Percentiles rank a stretch among this genome's conserved stretches.
Evolutionary conservation across 164 flowering plant genomes (phyloP).

Genomic region (grape (Vitis vinifera)): ASM3070453v1 NC_081810.1:5053001-5053500

Average conservation of each 20-base stretch:
- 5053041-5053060: slow-evolving; percentile 65
- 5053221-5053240: slow-evolving; percentile 63
- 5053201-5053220: slow-evolving; percentile 62
- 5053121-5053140: slow-evolving; percentile 51
- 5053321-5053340: slow-evolving; percentile 57
- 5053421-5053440: slow-evolving; percentile 79
- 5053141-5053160: slow-evolving; percentile 33
- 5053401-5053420: slow-evolving; percentile 74
- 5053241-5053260: slow-evolving; percentile 52
- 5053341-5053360: slow-evolving; percentile 24
- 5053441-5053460: slow-evolving; percentile 50
- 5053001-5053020: slow-evolving; percentile 69
- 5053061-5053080: slow-evolving; percentile 41
- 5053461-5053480: slow-evolving; percentile 51
- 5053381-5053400: slow-evolving; percentile 58
- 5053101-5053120: slow-evolving; percentile 65
- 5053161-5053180: slow-evolving; percentile 42
- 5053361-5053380: slow-evolving; percentile 53
- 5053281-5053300: slow-evolving; percentile 61
- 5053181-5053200: slow-evolving; percentile 61
- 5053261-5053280: slow-evolving; percentile 53
- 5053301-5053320: slow-evolving; percentile 61
- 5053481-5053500: slow-evolving; percentile 43
- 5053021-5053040: slow-evolving; percentile 75
- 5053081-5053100: slow-evolving; percentile 64